phyloP scores from a whole-genome alignment of 2,329 filamentous ascomycete genomes.

The Aureobasidium uvarum region DNA sequence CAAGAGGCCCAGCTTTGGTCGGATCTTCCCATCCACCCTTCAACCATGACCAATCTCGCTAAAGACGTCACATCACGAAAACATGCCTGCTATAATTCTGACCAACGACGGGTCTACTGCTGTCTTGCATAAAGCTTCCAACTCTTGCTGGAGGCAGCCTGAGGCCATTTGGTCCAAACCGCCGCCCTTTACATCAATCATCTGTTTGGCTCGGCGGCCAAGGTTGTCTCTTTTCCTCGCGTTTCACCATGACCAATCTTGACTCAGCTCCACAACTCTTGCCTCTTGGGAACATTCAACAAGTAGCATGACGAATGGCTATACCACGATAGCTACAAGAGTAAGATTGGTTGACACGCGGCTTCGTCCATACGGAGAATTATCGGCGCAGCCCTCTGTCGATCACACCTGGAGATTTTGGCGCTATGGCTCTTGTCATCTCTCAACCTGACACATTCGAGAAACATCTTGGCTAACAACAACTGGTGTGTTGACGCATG shows the following conservation, averaged over 20 bases:
- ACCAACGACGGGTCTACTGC: not conserved
- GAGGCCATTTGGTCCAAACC: not conserved
- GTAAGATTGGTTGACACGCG: constrained; percentile 15
- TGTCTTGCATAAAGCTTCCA: not conserved
- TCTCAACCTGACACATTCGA: constrained; percentile 21
- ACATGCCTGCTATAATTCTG: not conserved
- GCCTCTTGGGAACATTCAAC: not conserved
- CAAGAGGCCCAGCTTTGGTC: no score
- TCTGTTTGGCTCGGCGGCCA: not conserved
- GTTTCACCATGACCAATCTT: constrained; percentile 8
- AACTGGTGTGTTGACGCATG: constrained; percentile 8
- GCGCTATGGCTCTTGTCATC: not conserved
- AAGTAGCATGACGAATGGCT: not conserved
- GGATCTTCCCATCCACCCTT: not conserved
- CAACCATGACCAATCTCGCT: constrained; percentile 7
- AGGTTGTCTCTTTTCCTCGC: not conserved
- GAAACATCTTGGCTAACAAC: constrained; percentile 10
- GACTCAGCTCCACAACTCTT: not conserved
- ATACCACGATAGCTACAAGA: not conserved
- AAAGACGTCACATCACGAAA: not conserved
- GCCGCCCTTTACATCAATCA: not conserved
- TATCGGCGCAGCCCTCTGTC: constrained; percentile 7
- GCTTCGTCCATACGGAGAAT: not conserved
- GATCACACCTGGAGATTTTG: constrained; percentile 2
- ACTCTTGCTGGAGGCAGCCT: not conserved